Conservation (phyloP, 148 eudicot genomes). For the Fallopia convolvulus region DNA sequence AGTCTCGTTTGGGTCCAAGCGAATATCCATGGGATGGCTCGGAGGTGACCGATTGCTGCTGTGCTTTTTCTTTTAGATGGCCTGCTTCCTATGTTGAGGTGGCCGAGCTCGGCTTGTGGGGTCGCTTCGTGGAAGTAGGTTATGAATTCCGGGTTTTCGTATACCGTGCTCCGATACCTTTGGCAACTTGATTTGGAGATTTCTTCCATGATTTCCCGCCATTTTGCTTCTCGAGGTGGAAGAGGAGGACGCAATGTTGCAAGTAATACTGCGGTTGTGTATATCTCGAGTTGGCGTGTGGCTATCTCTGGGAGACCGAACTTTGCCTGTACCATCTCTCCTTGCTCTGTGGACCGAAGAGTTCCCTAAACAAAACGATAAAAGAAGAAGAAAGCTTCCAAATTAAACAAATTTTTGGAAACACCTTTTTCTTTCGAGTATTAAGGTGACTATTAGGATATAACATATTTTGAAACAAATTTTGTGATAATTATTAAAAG, state of each 20-base stretch:
- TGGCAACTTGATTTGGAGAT: slow-evolving; percentile 65
- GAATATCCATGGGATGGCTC: slow-evolving; percentile 90
- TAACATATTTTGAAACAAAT: too few species aligned
- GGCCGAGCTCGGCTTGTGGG: slow-evolving; percentile 80
- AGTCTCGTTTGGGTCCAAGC: slow-evolving; percentile 94
- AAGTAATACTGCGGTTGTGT: slow-evolving; percentile 80
- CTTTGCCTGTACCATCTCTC: slow-evolving; percentile 97
- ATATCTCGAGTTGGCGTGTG: slow-evolving; percentile 67
- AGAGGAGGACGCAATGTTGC: slow-evolving; percentile 80
- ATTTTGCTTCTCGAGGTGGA: slow-evolving; percentile 71
- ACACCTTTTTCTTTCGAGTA: too few species aligned
- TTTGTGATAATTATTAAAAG: too few species aligned
- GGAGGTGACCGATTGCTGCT: slow-evolving; percentile 57
- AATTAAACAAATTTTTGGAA: too few species aligned
- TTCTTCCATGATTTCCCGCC: slow-evolving; percentile 83
- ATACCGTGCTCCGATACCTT: slow-evolving; percentile 59
- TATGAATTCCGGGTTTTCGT: slow-evolving; percentile 79
- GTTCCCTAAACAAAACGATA: slow-evolving; percentile 45
- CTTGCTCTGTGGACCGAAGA: slow-evolving; percentile 83
- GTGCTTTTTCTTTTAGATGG: slow-evolving; percentile 66
- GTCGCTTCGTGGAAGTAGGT: slow-evolving; percentile 91
- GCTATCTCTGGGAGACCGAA: slow-evolving; percentile 84
- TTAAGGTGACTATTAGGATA: too few species aligned
- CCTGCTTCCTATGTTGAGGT: slow-evolving; percentile 86
- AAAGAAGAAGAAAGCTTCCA: too few species aligned